These are phyloP conservation scores for Aspergillus tanneri DNA, from an alignment of 2,329 filamentous ascomycete genomes.

Conservation along the genomic window DNA sequence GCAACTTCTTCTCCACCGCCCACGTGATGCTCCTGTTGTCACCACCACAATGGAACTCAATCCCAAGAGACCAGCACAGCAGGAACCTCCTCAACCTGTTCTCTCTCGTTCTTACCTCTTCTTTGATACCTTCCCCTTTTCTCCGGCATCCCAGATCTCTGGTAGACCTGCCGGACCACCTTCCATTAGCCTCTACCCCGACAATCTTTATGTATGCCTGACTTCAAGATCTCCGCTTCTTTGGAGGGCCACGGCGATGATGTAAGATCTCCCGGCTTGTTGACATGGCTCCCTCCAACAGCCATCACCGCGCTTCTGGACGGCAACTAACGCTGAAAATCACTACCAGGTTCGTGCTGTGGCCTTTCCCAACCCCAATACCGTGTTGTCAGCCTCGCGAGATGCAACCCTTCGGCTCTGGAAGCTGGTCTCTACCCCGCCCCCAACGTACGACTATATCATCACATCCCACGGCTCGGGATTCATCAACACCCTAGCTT, in stretches of 20 bases:
- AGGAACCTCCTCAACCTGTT: constrained; percentile 3
- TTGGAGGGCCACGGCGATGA: constrained; percentile 89
- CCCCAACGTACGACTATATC: constrained; percentile 72
- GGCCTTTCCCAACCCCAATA: constrained; percentile 69
- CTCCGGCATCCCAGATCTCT: too few species aligned
- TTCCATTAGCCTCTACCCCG: not conserved
- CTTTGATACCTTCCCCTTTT: constrained; percentile 3
- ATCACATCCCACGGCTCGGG: constrained; percentile 76
- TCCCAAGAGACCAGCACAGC: constrained; percentile 6
- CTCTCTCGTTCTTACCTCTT: not conserved
- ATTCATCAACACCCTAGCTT: constrained; percentile 85
- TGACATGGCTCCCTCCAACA: constrained; percentile 15
- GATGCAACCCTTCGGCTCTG: constrained; percentile 88
- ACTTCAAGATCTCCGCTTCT: constrained; percentile 91
- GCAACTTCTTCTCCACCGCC: constrained; percentile 31
- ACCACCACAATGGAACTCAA: constrained; percentile 20
- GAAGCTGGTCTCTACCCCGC: constrained; percentile 65
- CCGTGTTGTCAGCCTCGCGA: constrained; percentile 80
- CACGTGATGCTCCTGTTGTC: constrained; percentile 31
- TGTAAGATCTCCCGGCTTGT: constrained; percentile 57
- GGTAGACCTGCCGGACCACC: constrained; percentile 1
- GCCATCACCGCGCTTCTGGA: constrained; percentile 18
- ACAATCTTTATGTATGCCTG: constrained; percentile 58
- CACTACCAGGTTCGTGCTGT: constrained; percentile 75
- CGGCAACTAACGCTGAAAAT: constrained; percentile 61